Evolutionary conservation across 2,329 filamentous ascomycete species (phyloP).

Genomic region (Clonostachys solani): DNA sequence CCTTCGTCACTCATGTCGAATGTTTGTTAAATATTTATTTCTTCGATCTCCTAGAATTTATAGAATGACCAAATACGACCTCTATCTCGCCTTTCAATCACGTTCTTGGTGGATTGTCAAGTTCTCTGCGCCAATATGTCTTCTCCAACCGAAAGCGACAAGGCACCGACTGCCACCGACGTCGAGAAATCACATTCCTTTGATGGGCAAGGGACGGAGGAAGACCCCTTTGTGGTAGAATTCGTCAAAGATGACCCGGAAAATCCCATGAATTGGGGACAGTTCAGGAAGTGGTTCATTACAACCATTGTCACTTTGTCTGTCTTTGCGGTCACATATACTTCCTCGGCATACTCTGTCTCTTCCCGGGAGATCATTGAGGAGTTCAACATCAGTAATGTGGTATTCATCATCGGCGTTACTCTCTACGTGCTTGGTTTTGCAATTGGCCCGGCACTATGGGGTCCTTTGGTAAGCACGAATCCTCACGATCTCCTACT

Average conservation of each 20-base stretch:
- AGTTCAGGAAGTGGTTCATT: constrained; percentile 56
- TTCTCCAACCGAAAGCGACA: too few relatives aligned
- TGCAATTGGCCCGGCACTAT: constrained; percentile 50
- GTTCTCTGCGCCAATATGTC: too few relatives aligned
- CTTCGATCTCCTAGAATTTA: too few relatives aligned
- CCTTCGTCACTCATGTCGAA: too few relatives aligned
- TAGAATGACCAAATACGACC: too few relatives aligned
- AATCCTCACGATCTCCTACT: too few relatives aligned
- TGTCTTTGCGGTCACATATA: constrained; percentile 60
- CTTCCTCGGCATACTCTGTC: constrained; percentile 50
- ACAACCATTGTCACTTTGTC: constrained; percentile 56
- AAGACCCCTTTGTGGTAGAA: constrained; percentile 59
- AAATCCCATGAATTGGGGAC: constrained; percentile 55
- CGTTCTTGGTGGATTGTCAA: too few relatives aligned
- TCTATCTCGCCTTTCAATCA: too few relatives aligned
- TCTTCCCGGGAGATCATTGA: constrained; percentile 48
- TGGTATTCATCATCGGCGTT: constrained; percentile 68
- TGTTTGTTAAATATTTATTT: too few relatives aligned
- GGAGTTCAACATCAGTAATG: constrained; percentile 63
- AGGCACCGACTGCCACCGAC: too few relatives aligned
- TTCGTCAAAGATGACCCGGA: constrained; percentile 61
- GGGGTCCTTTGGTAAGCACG: constrained; percentile 44
- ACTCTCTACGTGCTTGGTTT: constrained; percentile 57
- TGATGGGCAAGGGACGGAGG: constrained; percentile 44
- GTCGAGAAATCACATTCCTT: not conserved